These are phyloP conservation scores for Mortierella sp. DNA, from an alignment of 371 early-diverging fungal species.

Conservation along the genomic window DNA sequence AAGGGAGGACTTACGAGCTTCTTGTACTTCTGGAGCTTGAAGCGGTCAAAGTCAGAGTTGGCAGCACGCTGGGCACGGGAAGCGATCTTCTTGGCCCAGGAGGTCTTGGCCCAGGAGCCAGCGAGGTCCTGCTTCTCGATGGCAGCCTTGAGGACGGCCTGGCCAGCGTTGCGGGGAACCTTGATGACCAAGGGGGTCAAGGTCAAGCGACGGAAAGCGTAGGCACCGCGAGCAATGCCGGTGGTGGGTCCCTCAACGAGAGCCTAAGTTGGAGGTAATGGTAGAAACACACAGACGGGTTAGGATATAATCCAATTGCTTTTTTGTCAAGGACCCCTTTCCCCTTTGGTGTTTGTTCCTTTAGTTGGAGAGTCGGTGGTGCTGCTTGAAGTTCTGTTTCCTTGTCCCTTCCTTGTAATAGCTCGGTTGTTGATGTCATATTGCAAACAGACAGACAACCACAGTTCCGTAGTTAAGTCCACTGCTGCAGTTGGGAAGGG, in stretches of 20 bases:
- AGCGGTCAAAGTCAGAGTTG: slow-evolving; percentile 96
- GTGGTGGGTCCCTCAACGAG: slow-evolving; percentile 98
- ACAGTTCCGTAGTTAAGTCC: too few species aligned
- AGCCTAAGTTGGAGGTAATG: slow-evolving; percentile 77
- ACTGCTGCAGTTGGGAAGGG: too few species aligned
- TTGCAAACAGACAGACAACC: too few species aligned
- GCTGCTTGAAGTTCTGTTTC: too few species aligned
- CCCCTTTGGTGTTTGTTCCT: too few species aligned
- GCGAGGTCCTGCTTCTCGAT: slow-evolving; percentile 87
- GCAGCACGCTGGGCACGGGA: slow-evolving; percentile 81
- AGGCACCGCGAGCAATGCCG: slow-evolving; percentile 90
- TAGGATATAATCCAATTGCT: not conserved
- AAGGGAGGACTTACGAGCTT: too few species aligned
- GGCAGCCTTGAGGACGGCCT: slow-evolving; percentile 81
- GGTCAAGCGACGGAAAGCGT: slow-evolving; percentile 88
- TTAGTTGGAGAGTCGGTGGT: too few species aligned
- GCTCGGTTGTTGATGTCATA: too few species aligned
- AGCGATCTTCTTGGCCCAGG: slow-evolving; percentile 95
- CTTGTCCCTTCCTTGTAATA: too few species aligned
- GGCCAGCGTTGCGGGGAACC: slow-evolving; percentile 90
- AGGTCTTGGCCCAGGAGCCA: slow-evolving; percentile 86
- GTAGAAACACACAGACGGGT: too few species aligned
- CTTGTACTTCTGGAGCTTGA: slow-evolving; percentile 92
- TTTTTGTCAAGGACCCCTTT: too few species aligned
- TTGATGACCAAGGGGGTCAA: slow-evolving; percentile 91